phyloP scores from a whole-genome alignment of 2,329 filamentous ascomycete species.

The Fusarium lyarnte region DNA sequence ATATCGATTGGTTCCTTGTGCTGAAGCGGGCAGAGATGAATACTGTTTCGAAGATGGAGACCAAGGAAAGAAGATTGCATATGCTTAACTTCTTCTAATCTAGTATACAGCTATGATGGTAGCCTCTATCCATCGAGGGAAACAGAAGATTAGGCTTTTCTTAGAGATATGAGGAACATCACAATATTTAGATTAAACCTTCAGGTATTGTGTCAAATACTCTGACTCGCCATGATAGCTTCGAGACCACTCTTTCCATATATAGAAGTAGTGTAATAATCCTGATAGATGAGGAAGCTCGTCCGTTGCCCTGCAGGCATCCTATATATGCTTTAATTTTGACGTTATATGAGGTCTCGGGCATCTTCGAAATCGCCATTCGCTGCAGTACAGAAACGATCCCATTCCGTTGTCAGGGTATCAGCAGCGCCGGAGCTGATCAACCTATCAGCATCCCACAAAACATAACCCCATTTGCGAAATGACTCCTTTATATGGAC shows the following conservation, averaged over 20 bases:
- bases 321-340: too few species aligned
- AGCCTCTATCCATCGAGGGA: neutral
- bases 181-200: neutral
- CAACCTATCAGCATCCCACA: constrained; percentile 1
- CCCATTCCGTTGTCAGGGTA: neutral
- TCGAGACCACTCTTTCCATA: too few species aligned
- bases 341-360: neutral
- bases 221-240: too few species aligned
- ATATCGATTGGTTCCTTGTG: constrained; percentile 12
- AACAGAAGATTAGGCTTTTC: too few species aligned
- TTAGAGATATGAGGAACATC: accelerated
- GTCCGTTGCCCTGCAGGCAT: too few species aligned
- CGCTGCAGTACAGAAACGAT: neutral
- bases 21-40: constrained; percentile 3
- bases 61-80: neutral
- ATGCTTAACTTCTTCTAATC: neutral
- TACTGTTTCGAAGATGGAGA: neutral
- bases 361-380: neutral
- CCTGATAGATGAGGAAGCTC: too few species aligned
- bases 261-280: too few species aligned
- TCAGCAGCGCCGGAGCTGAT: neutral
- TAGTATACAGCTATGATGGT: accelerated
- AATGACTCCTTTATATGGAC: neutral
- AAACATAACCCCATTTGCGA: neutral
- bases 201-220: neutral